Base-by-base conservation (phyloP, 352 stramenopile species). In the Sclerospora graminicola region DNA sequence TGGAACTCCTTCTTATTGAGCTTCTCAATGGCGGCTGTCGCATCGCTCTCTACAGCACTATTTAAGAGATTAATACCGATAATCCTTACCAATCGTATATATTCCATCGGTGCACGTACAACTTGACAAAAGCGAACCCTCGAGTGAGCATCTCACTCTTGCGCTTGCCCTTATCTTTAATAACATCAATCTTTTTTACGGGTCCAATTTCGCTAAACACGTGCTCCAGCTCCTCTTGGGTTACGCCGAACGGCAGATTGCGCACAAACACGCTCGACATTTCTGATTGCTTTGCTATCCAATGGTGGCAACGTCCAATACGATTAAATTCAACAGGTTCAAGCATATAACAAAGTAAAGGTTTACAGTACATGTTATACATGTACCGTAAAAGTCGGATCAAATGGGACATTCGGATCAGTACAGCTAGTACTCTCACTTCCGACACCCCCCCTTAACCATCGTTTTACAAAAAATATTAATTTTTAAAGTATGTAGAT, bases 141-240 rank as follows among this genome's bases (percentile, higher is more conserved):
- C 80, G 80, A 45, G 77, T 89, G 42, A 82, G 67, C 56, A 72
- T 78, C 41, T 89, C 77, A 52, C 57, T 74, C 66, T 88, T 89
- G 41, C 57, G 58, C 46, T 84, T 86, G 61, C 80, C 80, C 63
- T 92, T 92, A 51, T 92, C 74, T 49, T 92, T 92, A 57, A 92
- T 92, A 39, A 92, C 59, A 64, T 87, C 75, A 39, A 92, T 83
- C 63, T 92, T 89, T 54, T 75, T 85, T 23, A 89, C 72, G 21
- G 80, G 80, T 4, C 80, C 80, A 24, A 92, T 66, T 30, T 89
- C 73, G 37, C 80, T 68, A 52, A 92, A 92, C 31, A 86, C 55
- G 33, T 83, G 57, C 69, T 92, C 80, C 24, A 92, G 69, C 61
- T 84, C 73, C 51, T 89, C 73, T 61, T 89, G 76, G 45, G 77